A percentile compares a stretch with the other conserved stretches of the same genome.
phyloP scores from a whole-genome alignment of 345 rosid species.

The Salix koriyanagi region DNA sequence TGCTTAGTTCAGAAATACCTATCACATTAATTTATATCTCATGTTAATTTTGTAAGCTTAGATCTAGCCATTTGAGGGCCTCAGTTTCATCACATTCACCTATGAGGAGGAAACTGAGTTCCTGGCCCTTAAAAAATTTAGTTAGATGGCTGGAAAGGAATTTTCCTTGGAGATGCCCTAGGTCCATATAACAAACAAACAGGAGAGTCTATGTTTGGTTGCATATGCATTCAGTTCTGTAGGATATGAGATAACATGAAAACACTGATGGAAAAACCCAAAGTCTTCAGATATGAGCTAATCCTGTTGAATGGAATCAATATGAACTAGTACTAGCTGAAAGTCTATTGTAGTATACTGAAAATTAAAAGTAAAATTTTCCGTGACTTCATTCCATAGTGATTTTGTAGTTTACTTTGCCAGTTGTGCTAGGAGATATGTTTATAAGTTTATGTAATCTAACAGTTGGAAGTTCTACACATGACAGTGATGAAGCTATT shows the following conservation, averaged over 20 bases:
- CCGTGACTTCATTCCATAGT: not conserved
- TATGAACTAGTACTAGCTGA: not conserved
- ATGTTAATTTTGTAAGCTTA: not conserved
- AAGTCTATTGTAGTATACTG: not conserved
- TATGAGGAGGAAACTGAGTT: not conserved
- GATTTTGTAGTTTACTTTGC: not conserved
- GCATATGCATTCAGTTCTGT: not conserved
- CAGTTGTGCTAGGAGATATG: not conserved
- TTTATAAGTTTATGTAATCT: not conserved
- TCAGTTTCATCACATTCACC: not conserved
- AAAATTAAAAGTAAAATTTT: not conserved
- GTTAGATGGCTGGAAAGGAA: not conserved
- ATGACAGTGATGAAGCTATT: slow-evolving; percentile 21
- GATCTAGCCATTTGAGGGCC: not conserved
- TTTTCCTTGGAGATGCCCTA: not conserved
- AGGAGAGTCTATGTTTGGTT: not conserved
- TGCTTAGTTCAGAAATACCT: not conserved
- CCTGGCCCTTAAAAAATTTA: not conserved
- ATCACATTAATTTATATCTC: not conserved
- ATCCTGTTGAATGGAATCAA: not conserved
- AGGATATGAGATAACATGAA: not conserved
- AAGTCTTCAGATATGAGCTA: not conserved
- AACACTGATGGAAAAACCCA: not conserved
- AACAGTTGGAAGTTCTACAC: not conserved
- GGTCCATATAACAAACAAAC: not conserved